Percentiles rank a stretch among this genome's conserved stretches.
These are phyloP conservation scores for Mortierella hygrophila DNA, from an alignment of 192 early-diverging fungal genomes.

Conservation along the genomic window DNA sequence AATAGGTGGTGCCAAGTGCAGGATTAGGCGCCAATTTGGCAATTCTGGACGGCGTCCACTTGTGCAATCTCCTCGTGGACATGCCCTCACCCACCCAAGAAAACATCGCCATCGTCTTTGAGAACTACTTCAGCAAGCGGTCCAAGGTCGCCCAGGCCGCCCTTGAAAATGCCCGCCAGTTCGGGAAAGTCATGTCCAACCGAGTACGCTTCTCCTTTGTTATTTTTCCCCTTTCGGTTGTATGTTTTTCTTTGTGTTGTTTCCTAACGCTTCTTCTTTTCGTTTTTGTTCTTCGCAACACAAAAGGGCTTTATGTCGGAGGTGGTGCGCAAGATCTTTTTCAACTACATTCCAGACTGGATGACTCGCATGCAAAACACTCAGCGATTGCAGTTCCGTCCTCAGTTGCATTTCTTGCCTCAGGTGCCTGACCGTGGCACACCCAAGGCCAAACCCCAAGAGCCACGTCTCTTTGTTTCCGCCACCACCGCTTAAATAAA, in stretches of 20 bases:
- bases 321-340: slow-evolving; percentile 41
- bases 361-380: slow-evolving; percentile 33
- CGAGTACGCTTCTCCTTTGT: slow-evolving; percentile 1
- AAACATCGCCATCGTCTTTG: slow-evolving; percentile 18
- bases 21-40: slow-evolving; percentile 31
- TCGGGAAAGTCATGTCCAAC: slow-evolving; percentile 33
- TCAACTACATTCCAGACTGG: slow-evolving; percentile 53
- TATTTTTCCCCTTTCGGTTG: not conserved
- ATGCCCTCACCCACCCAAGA: slow-evolving; percentile 1
- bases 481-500: not conserved
- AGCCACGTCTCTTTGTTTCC: slow-evolving; percentile 33
- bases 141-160: slow-evolving; percentile 27
- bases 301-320: slow-evolving; percentile 31
- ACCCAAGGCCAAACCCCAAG: slow-evolving; percentile 38
- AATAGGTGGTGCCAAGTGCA: slow-evolving; percentile 32
- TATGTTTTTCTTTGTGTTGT: not conserved
- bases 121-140: slow-evolving; percentile 11
- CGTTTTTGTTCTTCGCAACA: not conserved
- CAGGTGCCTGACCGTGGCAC: slow-evolving; percentile 46
- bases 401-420: slow-evolving; percentile 43
- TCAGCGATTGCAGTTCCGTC: slow-evolving; percentile 37
- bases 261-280: not conserved
- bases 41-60: slow-evolving; percentile 28
- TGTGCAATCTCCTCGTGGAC: slow-evolving; percentile 28
- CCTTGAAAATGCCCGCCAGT: slow-evolving; percentile 13